Percentiles rank a stretch among this genome's conserved stretches.
These are phyloP conservation scores for Cicer pinnatifidum DNA, from an alignment of 306 rosid genomes.

Conservation along the genomic window DNA sequence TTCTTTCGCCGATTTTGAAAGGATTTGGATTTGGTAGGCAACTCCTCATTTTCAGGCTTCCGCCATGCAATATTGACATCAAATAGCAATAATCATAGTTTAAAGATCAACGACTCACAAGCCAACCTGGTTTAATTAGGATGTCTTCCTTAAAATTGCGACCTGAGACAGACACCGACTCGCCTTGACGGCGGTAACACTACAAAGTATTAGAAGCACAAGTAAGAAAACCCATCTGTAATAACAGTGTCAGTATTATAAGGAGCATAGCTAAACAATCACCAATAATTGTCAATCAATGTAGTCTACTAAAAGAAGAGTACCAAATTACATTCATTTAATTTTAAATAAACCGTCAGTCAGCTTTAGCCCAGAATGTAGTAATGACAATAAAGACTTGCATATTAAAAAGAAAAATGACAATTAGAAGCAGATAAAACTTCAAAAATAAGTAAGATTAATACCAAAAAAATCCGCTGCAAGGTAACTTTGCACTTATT, in stretches of 20 bases:
- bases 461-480: neutral
- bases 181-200: slow-evolving; percentile 97
- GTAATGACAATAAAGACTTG: neutral
- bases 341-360: slow-evolving; percentile 7
- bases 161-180: slow-evolving; percentile 86
- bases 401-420: slow-evolving; percentile 1
- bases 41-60: slow-evolving; percentile 32
- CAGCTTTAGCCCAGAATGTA: neutral
- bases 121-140: slow-evolving; percentile 90
- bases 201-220: slow-evolving; percentile 52
- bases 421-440: neutral
- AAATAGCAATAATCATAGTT: slow-evolving; percentile 19
- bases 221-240: slow-evolving; percentile 8
- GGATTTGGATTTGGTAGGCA: slow-evolving; percentile 30
- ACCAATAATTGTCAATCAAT: neutral
- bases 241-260: neutral
- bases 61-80: slow-evolving; percentile 16
- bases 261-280: slow-evolving; percentile 5
- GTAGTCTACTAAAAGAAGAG: neutral
- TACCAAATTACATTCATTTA: slow-evolving; percentile 6
- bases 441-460: neutral
- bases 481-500: neutral
- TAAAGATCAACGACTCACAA: slow-evolving; percentile 66
- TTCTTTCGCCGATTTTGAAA: slow-evolving; percentile 23
- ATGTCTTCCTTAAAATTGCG: slow-evolving; percentile 85